Evolutionary conservation across 2,329 filamentous ascomycete genomes (phyloP).

Genomic region (Teratosphaeria destructans): DNA sequence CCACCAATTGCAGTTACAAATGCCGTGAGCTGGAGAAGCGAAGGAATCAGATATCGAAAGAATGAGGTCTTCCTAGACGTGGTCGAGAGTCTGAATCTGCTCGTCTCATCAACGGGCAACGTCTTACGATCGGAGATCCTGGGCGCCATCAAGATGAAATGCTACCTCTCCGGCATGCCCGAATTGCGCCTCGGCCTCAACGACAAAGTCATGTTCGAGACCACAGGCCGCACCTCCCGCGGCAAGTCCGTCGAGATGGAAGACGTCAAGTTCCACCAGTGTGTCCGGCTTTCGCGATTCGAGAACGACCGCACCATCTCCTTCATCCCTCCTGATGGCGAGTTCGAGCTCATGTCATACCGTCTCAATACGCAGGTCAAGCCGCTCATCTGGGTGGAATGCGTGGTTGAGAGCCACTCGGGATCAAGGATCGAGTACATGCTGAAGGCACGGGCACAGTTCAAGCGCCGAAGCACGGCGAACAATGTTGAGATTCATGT

Average conservation of each 20-base stretch:
- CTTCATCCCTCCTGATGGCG: constrained; percentile 95
- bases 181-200: constrained; percentile 89
- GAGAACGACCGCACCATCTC: constrained; percentile 98
- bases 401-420: constrained; percentile 90
- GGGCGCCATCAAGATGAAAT: constrained; percentile 98
- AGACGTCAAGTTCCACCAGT: constrained; percentile 99
- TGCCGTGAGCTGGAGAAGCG: constrained; percentile 93
- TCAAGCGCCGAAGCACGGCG: constrained; percentile 92
- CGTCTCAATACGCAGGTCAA: constrained; percentile 97
- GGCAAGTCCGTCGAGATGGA: constrained; percentile 99
- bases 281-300: constrained; percentile 87
- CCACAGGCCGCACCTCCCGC: constrained; percentile 81
- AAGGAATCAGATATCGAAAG: constrained; percentile 96
- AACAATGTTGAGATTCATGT: constrained; percentile 99
- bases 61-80: constrained; percentile 99
- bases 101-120: constrained; percentile 89
- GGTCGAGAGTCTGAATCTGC: constrained; percentile 87
- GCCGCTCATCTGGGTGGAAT: constrained; percentile 97
- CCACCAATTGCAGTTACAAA: constrained; percentile 98
- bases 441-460: constrained; percentile 95
- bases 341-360: constrained; percentile 99
- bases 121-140: constrained; percentile 93
- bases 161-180: constrained; percentile 96
- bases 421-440: constrained; percentile 97
- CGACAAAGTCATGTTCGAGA: constrained; percentile 99